A percentile compares a stretch with the other conserved stretches of the same genome.
Conservation (phyloP, 192 early-diverging fungal genomes). For the Thoreauomyces humboldtii region DNA sequence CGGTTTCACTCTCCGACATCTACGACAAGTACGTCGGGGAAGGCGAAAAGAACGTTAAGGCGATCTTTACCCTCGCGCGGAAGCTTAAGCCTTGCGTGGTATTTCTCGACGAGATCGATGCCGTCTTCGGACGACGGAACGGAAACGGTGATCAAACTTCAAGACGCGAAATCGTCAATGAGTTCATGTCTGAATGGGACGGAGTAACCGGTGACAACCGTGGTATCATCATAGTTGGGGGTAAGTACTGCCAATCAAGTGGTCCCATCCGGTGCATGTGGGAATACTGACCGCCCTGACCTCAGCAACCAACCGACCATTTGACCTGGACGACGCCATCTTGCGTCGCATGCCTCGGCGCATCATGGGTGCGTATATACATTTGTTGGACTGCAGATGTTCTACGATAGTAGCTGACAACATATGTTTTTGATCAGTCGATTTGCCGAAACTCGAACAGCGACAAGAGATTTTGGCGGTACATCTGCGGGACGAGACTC, state of each 20-base stretch:
- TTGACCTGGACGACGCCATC: constrained; percentile 96
- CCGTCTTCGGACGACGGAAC: constrained; percentile 75
- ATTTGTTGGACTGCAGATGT: constrained; percentile 7
- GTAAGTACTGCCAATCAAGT: constrained; percentile 9
- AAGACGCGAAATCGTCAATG: constrained; percentile 63
- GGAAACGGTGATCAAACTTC: constrained; percentile 48
- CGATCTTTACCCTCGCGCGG: constrained; percentile 87
- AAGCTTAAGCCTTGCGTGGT: constrained; percentile 93
- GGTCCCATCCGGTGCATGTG: too few species aligned
- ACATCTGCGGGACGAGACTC: constrained; percentile 74
- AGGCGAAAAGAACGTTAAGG: constrained; percentile 94
- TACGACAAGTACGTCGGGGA: constrained; percentile 98
- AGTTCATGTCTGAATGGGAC: constrained; percentile 99
- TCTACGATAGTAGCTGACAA: neutral
- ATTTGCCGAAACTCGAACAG: constrained; percentile 78
- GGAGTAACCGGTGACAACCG: constrained; percentile 66
- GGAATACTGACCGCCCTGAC: too few species aligned
- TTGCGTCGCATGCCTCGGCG: constrained; percentile 86
- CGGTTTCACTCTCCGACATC: constrained; percentile 87
- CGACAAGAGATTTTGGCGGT: constrained; percentile 71
- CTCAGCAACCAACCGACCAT: constrained; percentile 92
- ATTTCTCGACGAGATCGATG: constrained; percentile 96
- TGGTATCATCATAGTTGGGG: constrained; percentile 78
- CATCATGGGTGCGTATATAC: constrained; percentile 58
- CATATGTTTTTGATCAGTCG: constrained; percentile 50